phyloP scores from a whole-genome alignment of 176 grass and related monocot species.

The Thalia dealbata region DNA sequence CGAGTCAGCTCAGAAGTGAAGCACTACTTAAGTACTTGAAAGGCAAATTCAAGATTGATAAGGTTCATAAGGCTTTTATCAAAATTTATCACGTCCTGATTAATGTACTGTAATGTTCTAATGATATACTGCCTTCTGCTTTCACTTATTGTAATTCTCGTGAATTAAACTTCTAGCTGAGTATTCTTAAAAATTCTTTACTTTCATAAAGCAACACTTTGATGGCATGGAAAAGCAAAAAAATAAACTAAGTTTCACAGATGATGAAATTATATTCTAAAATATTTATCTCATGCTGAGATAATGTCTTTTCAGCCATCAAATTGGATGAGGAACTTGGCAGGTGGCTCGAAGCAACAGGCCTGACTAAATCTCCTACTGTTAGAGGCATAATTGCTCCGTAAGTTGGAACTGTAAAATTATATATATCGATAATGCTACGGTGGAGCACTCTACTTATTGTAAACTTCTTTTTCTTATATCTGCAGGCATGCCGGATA shows the following conservation, averaged over 20 bases:
- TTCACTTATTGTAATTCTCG: too few species aligned
- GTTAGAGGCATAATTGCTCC: constrained; percentile 90
- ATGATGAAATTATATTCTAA: constrained; percentile 15
- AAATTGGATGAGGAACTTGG: constrained; percentile 80
- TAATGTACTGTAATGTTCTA: too few species aligned
- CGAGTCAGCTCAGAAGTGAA: too few species aligned
- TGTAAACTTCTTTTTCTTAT: neutral
- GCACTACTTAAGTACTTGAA: too few species aligned
- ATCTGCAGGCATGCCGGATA: constrained; percentile 85
- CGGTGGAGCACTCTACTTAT: neutral
- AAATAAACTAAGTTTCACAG: constrained; percentile 10
- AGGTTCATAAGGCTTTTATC: too few species aligned
- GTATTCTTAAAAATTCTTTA: too few species aligned
- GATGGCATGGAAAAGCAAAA: neutral
- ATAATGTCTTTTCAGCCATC: constrained; percentile 38
- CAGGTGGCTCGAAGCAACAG: constrained; percentile 53
- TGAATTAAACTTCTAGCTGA: too few species aligned
- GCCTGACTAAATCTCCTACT: constrained; percentile 66
- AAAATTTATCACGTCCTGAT: too few species aligned
- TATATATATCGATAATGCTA: neutral
- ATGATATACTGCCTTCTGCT: too few species aligned
- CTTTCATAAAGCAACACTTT: neutral
- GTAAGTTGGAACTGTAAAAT: constrained; percentile 35
- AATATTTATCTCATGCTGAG: neutral
- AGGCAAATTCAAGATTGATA: too few species aligned